Percentiles rank a stretch among this genome's conserved stretches.
Conservation (phyloP, 306 rosid genomes). For the Pyrus bretschneideri region DNA sequence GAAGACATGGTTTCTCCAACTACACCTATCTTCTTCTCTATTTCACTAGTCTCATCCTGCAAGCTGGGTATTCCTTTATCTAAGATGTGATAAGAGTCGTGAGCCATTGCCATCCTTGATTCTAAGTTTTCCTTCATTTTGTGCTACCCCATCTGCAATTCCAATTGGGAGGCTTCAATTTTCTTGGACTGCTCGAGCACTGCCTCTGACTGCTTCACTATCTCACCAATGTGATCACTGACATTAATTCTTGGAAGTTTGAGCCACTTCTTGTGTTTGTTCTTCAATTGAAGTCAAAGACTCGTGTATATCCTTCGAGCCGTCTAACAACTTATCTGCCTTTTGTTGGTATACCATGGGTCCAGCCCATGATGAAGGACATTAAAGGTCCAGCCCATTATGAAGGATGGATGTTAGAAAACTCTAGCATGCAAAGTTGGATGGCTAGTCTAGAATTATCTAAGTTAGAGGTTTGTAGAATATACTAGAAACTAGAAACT, state of each 20-base stretch:
- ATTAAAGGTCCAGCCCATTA: too few relatives aligned
- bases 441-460: too few relatives aligned
- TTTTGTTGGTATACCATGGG: too few relatives aligned
- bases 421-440: too few relatives aligned
- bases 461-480: too few relatives aligned
- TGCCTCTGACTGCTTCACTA: slow-evolving; percentile 45
- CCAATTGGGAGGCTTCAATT: slow-evolving; percentile 48
- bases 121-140: slow-evolving; percentile 45
- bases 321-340: slow-evolving; percentile 39
- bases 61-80: slow-evolving; percentile 44
- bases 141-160: slow-evolving; percentile 54
- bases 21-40: slow-evolving; percentile 41
- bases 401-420: too few relatives aligned
- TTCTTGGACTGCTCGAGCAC: slow-evolving; percentile 44
- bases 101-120: slow-evolving; percentile 45
- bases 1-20: slow-evolving; percentile 57
- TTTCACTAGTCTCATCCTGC: slow-evolving; percentile 42
- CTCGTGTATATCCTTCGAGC: slow-evolving; percentile 30
- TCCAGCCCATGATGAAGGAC: too few relatives aligned
- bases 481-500: too few relatives aligned
- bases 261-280: slow-evolving; percentile 37
- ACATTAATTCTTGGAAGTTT: slow-evolving; percentile 26
- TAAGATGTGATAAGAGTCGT: slow-evolving; percentile 41
- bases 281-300: slow-evolving; percentile 38
- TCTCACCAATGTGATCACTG: slow-evolving; percentile 32